These are phyloP conservation scores for Clonostachys solani DNA, from an alignment of 2,329 filamentous ascomycete genomes.

Conservation along the genomic window DNA sequence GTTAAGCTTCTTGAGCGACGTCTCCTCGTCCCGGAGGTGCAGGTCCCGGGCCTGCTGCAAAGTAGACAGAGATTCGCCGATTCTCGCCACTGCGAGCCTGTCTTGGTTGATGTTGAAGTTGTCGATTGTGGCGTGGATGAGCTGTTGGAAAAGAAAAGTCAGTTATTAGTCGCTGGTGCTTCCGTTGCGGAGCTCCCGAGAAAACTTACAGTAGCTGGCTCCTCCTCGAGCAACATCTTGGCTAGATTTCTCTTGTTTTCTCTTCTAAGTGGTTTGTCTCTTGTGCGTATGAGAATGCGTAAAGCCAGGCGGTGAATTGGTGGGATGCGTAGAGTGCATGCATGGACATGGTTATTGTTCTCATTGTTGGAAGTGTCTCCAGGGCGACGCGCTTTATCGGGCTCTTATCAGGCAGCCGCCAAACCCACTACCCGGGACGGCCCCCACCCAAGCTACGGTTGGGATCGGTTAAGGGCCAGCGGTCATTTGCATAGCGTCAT, in stretches of 20 bases:
- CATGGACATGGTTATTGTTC: too few relatives aligned
- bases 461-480: too few relatives aligned
- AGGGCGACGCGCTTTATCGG: too few relatives aligned
- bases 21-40: slow-evolving; percentile 67
- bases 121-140: slow-evolving; percentile 85
- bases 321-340: too few relatives aligned
- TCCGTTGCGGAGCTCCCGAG: neutral
- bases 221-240: slow-evolving; percentile 92
- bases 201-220: slow-evolving; percentile 69
- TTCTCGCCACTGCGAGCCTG: slow-evolving; percentile 76
- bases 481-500: too few relatives aligned
- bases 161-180: neutral
- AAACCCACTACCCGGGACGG: too few relatives aligned
- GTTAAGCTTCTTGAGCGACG: slow-evolving; percentile 64
- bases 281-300: too few relatives aligned
- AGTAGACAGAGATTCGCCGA: slow-evolving; percentile 77
- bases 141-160: slow-evolving; percentile 40
- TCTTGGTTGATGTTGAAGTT: slow-evolving; percentile 96
- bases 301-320: too few relatives aligned
- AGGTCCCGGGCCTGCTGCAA: slow-evolving; percentile 81
- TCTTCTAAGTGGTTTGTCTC: too few relatives aligned
- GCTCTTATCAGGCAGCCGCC: too few relatives aligned
- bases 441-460: too few relatives aligned
- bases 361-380: too few relatives aligned
- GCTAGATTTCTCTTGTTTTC: neutral